phyloP scores from a whole-genome alignment of 2,329 filamentous ascomycete species.

The Boeremia lycopersici region DNA sequence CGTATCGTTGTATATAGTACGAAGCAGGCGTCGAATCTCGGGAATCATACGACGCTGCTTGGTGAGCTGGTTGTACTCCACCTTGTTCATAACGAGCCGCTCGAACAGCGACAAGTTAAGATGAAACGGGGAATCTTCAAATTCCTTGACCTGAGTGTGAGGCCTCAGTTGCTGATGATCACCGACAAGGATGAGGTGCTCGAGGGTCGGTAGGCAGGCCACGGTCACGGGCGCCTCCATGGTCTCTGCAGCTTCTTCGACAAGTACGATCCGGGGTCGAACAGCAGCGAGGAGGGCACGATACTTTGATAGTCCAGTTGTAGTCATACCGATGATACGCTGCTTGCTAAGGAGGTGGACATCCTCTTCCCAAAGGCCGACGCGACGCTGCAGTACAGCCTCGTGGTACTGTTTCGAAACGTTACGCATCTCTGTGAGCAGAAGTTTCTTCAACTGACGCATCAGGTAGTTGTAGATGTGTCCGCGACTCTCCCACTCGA shows the following conservation, averaged over 20 bases:
- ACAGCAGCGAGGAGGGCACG: conserved; percentile 70
- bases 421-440: conserved; percentile 56
- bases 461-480: conserved; percentile 71
- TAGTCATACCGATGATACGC: conserved; percentile 71
- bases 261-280: conserved; percentile 70
- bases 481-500: conserved; percentile 63
- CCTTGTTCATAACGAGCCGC: conserved; percentile 68
- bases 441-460: conserved; percentile 56
- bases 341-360: conserved; percentile 52
- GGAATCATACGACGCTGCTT: conserved; percentile 77
- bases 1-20: conserved; percentile 63
- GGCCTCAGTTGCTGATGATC: conserved; percentile 82
- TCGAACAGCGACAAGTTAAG: conserved; percentile 81
- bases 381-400: conserved; percentile 59
- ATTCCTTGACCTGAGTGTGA: conserved; percentile 65
- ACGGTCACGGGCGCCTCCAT: conserved; percentile 67
- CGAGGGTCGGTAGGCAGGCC: conserved; percentile 64
- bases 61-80: conserved; percentile 69
- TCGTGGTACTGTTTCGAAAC: conserved; percentile 58
- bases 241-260: conserved; percentile 82
- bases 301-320: conserved; percentile 82
- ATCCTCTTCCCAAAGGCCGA: conserved; percentile 64
- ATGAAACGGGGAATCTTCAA: conserved; percentile 66
- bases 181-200: conserved; percentile 73
- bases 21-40: conserved; percentile 66